A percentile compares a stretch with the other conserved stretches of the same genome.
phyloP scores from a whole-genome alignment of 164 flowering plant species.

The Dillenia suffruticosa region DNA sequence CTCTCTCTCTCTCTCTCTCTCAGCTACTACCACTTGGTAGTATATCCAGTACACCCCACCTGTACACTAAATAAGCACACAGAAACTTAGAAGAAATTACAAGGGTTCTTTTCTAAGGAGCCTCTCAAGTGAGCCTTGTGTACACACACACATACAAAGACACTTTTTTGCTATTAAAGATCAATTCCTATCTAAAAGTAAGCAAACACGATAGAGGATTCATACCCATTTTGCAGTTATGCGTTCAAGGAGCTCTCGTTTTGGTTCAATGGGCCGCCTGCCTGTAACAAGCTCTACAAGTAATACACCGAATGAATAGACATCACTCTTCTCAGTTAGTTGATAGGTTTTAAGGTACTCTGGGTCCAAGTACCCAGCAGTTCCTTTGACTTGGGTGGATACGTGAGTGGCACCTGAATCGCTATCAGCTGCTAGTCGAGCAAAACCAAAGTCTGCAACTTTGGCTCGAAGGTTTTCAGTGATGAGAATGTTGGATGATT shows the following conservation, averaged over 20 bases:
- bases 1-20: too few species aligned
- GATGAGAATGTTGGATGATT: conserved; percentile 94
- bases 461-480: conserved; percentile 82
- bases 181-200: neutral
- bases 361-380: conserved; percentile 97
- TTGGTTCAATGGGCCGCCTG: conserved; percentile 87
- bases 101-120: too few species aligned
- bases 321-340: conserved; percentile 96
- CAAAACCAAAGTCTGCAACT: conserved; percentile 96
- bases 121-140: too few species aligned
- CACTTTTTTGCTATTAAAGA: neutral
- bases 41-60: too few species aligned
- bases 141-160: too few species aligned
- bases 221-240: conserved; percentile 86
- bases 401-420: conserved; percentile 84
- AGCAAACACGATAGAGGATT: neutral
- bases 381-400: conserved; percentile 95
- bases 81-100: too few species aligned
- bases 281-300: conserved; percentile 88
- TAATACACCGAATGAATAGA: conserved; percentile 88
- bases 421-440: conserved; percentile 66
- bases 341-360: conserved; percentile 85
- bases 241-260: conserved; percentile 58
- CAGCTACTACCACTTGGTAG: too few species aligned
- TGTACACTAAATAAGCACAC: too few species aligned